A percentile compares a stretch with the other conserved stretches of the same genome.
Evolutionary conservation across 257 asterid genomes (phyloP).

Genomic region (Linaria vulgaris): DNA sequence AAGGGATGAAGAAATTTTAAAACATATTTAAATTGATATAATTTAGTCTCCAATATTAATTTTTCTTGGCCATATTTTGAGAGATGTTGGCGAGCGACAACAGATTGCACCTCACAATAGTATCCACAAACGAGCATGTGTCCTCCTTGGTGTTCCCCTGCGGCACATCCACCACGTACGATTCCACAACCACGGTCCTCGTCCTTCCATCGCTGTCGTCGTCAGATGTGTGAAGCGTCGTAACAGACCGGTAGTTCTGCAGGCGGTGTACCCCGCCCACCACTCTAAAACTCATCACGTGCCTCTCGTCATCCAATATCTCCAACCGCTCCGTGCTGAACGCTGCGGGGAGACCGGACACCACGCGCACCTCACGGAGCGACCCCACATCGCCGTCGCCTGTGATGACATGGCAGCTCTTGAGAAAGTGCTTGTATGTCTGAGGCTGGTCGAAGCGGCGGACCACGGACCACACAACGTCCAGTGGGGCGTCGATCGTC

Average conservation of each 20-base stretch:
- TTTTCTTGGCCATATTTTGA: conserved; percentile 16
- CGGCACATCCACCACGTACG: conserved; percentile 81
- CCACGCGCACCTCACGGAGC: conserved; percentile 71
- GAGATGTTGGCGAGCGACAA: conserved; percentile 67
- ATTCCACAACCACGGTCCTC: conserved; percentile 64
- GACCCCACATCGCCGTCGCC: conserved; percentile 77
- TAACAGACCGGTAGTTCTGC: conserved; percentile 62
- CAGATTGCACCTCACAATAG: conserved; percentile 75
- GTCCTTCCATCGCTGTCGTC: too few relatives aligned
- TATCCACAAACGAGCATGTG: conserved; percentile 70
- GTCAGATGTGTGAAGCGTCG: conserved; percentile 53
- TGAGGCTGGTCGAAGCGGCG: conserved; percentile 89
- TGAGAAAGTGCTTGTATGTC: conserved; percentile 69
- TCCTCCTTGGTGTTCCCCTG: conserved; percentile 74
- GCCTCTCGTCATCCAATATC: conserved; percentile 68
- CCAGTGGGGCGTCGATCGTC: conserved; percentile 48
- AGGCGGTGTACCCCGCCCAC: conserved; percentile 86
- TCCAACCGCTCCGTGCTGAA: conserved; percentile 76
- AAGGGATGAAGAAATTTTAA: too few relatives aligned
- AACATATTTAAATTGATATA: too few relatives aligned
- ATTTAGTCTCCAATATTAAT: too few relatives aligned
- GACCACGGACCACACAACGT: conserved; percentile 69
- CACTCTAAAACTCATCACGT: conserved; percentile 72
- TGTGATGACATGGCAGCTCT: conserved; percentile 63
- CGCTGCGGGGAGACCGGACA: conserved; percentile 80